Evolutionary conservation across 176 grass and related monocot species (phyloP).

Genomic region (Areca catechu): DNA sequence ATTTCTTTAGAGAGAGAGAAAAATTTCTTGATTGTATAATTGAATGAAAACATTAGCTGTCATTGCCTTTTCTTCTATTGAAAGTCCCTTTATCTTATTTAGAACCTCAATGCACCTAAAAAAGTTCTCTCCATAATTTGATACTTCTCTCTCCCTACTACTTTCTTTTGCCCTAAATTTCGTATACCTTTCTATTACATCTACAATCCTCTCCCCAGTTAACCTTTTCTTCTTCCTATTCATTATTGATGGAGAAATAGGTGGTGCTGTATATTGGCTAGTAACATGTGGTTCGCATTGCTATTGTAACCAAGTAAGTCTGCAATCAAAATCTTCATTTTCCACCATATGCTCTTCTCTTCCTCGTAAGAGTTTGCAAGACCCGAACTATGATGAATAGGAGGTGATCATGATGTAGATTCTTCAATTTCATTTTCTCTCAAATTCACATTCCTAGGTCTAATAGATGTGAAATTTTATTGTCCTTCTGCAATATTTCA

Average conservation of each 20-base stretch:
- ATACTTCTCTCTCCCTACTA: background rate
- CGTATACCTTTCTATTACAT: no score
- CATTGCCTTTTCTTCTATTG: background rate
- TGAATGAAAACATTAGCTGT: background rate
- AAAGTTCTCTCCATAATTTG: background rate
- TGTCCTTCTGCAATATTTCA: background rate
- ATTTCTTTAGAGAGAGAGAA: background rate
- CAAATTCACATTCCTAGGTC: background rate
- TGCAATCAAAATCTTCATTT: no score
- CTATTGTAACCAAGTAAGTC: no score
- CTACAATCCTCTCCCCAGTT: background rate
- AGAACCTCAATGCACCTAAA: background rate
- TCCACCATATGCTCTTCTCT: no score
- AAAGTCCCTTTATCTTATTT: background rate
- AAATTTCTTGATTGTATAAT: background rate
- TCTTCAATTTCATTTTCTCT: background rate
- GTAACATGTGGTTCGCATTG: no score
- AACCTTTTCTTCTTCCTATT: no score
- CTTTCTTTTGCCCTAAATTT: background rate
- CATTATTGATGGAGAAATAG: no score
- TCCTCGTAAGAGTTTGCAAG: background rate
- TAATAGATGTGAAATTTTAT: background rate
- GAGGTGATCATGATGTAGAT: background rate
- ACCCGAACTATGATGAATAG: background rate
- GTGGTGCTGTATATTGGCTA: no score